Evolutionary conservation across 1,139 yeast species (phyloP).

Genomic region (Kodamaea anthophila): DNA sequence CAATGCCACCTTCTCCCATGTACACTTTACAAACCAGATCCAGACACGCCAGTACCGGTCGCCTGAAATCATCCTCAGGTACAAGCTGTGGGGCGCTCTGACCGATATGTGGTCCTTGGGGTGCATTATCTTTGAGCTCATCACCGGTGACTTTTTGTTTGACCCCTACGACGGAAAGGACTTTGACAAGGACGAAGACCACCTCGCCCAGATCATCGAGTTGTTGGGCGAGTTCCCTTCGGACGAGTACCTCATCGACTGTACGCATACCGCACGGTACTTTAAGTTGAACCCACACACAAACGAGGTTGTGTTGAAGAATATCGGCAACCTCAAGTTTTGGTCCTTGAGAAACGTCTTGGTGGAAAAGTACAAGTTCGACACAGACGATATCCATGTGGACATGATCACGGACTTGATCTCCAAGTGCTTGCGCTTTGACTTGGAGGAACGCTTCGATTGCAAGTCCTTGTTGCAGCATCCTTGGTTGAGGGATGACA

Average conservation of each 20-base stretch:
- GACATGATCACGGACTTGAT: constrained; percentile 36
- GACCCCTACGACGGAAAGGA: constrained; percentile 66
- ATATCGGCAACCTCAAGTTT: constrained; percentile 57
- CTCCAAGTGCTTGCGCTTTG: constrained; percentile 61
- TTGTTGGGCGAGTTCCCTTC: constrained; percentile 55
- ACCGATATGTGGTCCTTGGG: constrained; percentile 84
- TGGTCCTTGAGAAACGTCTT: constrained; percentile 68
- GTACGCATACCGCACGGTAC: constrained; percentile 46
- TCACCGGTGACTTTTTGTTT: constrained; percentile 81
- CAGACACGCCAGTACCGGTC: constrained; percentile 84
- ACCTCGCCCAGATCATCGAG: constrained; percentile 74
- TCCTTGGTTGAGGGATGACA: constrained; percentile 66
- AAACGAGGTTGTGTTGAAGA: constrained; percentile 44
- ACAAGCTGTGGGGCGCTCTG: constrained; percentile 75
- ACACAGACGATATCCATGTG: constrained; percentile 15
- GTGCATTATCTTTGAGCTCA: constrained; percentile 70
- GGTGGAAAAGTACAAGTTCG: constrained; percentile 64
- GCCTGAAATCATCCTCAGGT: constrained; percentile 65
- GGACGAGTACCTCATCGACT: constrained; percentile 41
- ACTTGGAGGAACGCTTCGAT: constrained; percentile 50
- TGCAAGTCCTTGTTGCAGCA: constrained; percentile 43
- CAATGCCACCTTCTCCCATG: constrained; percentile 70
- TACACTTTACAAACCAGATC: constrained; percentile 76
- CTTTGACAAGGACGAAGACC: constrained; percentile 77
- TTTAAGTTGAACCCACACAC: constrained; percentile 39